These are phyloP conservation scores for Podospora anserina DNA, from an alignment of 495 filamentous ascomycete species.

Conservation along the genomic window DNA sequence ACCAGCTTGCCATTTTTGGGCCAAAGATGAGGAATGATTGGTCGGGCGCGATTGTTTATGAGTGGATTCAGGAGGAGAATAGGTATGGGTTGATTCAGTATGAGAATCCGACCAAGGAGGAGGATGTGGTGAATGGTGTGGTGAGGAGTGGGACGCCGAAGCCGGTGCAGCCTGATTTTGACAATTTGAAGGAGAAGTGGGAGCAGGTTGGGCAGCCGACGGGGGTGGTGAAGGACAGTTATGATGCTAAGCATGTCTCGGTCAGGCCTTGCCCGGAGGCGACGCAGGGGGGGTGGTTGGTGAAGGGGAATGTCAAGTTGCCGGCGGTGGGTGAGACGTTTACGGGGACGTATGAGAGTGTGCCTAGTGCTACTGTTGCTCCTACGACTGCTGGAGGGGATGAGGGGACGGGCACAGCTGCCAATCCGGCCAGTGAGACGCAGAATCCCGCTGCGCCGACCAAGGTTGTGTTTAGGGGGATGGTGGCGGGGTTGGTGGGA, in stretches of 20 bases:
- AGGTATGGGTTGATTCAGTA: conserved; percentile 83
- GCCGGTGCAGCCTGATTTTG: conserved; percentile 71
- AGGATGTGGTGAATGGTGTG: conserved; percentile 62
- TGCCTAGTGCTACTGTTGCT: conserved; percentile 26
- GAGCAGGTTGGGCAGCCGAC: conserved; percentile 61
- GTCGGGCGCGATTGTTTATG: conserved; percentile 83
- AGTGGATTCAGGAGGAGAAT: conserved; percentile 86
- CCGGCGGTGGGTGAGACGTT: conserved; percentile 63
- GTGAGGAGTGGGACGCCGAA: conserved; percentile 68
- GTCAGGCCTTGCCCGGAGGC: conserved; percentile 69
- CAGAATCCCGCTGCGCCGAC: conserved; percentile 42
- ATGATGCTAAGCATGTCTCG: conserved; percentile 55
- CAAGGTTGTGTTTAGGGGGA: conserved; percentile 50
- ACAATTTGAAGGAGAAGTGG: conserved; percentile 75
- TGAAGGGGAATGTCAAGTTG: conserved; percentile 63
- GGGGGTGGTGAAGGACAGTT: conserved; percentile 61
- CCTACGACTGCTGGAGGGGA: neutral
- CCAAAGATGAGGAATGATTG: conserved; percentile 67
- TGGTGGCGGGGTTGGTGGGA: conserved; percentile 49
- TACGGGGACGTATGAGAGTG: conserved; percentile 30
- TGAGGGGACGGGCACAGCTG: conserved; percentile 1
- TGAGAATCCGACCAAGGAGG: conserved; percentile 52
- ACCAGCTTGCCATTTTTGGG: conserved; percentile 75
- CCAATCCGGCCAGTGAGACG: conserved; percentile 4
- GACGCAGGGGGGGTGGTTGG: conserved; percentile 66